phyloP scores from a whole-genome alignment of 2,329 filamentous ascomycete genomes.

The Lasiodiplodia citricola region DNA sequence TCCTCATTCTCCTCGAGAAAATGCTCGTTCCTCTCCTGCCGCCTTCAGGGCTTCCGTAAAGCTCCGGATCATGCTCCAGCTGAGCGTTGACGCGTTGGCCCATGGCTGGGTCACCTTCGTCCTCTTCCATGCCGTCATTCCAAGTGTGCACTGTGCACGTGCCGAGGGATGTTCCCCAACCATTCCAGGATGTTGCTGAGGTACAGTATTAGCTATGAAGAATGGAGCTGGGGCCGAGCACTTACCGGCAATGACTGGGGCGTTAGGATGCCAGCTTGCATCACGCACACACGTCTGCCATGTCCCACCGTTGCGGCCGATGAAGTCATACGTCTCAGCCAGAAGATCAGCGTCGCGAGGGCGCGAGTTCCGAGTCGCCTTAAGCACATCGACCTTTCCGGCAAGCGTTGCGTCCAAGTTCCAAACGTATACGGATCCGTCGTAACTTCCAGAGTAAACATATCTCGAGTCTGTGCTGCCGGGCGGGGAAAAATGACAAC shows the following conservation, averaged over 20 bases:
- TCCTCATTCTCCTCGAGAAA: conserved; percentile 17
- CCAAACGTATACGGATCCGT: conserved; percentile 89
- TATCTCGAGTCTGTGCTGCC: conserved; percentile 86
- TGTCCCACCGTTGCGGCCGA: conserved; percentile 58
- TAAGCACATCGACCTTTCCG: conserved; percentile 75
- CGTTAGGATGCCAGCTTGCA: conserved; percentile 87
- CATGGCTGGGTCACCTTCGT: conserved; percentile 53
- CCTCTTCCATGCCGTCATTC: conserved; percentile 68
- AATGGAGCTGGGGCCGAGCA: conserved; percentile 16
- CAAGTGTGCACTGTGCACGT: conserved; percentile 81
- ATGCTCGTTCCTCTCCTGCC: conserved; percentile 15
- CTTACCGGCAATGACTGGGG: conserved; percentile 75
- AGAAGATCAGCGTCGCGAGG: conserved; percentile 59
- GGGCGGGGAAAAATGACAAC: conserved; percentile 93
- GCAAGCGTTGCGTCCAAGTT: conserved; percentile 90
- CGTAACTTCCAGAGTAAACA: conserved; percentile 88
- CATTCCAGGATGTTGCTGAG: conserved; percentile 81
- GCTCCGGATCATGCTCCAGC: conserved; percentile 43
- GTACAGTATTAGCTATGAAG: not conserved
- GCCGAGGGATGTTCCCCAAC: conserved; percentile 72
- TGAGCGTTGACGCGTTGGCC: conserved; percentile 43
- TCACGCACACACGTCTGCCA: conserved; percentile 86
- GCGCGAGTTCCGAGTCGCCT: conserved; percentile 69
- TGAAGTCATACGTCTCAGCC: conserved; percentile 62
- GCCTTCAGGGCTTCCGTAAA: conserved; percentile 34